Percentiles rank a stretch among this genome's conserved stretches.
These are phyloP conservation scores for Plasmopara muralis DNA, from an alignment of 352 stramenopile species.

Conservation along the genomic window DNA sequence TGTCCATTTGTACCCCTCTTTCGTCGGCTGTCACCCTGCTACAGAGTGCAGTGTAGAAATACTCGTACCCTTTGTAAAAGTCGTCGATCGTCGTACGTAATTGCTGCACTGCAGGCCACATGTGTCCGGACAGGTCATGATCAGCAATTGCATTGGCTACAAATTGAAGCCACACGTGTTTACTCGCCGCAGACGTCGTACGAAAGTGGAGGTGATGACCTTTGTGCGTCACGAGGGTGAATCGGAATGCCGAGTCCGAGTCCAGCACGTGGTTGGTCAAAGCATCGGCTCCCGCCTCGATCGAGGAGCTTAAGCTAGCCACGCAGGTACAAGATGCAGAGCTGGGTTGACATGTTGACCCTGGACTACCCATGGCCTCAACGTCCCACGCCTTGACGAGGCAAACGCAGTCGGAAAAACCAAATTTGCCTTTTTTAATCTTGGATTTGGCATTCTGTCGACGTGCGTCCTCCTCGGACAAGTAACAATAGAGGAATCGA, in stretches of 20 bases:
- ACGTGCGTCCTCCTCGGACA: conserved; percentile 72
- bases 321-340: conserved; percentile 13
- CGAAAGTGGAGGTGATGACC: conserved; percentile 82
- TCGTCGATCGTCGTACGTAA: conserved; percentile 50
- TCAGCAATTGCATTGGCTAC: conserved; percentile 56
- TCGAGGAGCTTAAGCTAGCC: conserved; percentile 1
- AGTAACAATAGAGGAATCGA: conserved; percentile 71
- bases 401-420: conserved; percentile 74
- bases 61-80: conserved; percentile 77
- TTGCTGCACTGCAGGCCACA: conserved; percentile 22
- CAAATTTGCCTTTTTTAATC: conserved; percentile 87
- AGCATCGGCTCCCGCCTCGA: conserved; percentile 2
- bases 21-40: conserved; percentile 43
- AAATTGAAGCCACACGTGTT: conserved; percentile 78
- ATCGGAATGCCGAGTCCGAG: conserved; percentile 49
- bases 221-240: conserved; percentile 77
- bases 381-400: conserved; percentile 75
- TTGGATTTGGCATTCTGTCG: conserved; percentile 78
- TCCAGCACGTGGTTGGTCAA: background rate
- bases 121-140: conserved; percentile 31
- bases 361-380: conserved; percentile 10
- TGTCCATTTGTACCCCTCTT: conserved; percentile 1
- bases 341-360: background rate
- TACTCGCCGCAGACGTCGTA: conserved; percentile 74
- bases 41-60: conserved; percentile 55